Base-by-base conservation (phyloP, 306 rosid genomes). In the Quercus variabilis region DNA sequence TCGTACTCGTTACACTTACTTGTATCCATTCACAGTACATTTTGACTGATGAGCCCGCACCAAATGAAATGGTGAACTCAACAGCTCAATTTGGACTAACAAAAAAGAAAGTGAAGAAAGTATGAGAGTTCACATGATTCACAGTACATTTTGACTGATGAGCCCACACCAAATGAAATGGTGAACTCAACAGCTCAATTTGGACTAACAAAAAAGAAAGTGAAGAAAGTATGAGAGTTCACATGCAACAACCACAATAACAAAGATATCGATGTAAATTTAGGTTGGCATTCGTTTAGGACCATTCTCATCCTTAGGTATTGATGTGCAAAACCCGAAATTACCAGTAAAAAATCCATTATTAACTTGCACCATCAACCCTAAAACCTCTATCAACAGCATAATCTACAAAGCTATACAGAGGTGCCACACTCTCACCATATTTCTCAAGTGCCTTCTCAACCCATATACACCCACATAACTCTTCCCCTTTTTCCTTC, bases 401-500 rank as follows among this genome's bases (percentile, higher is more conserved):
- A 90, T 90, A 93, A 83, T 95, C 97, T 74, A 95, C 93, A 81
- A 95, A 93, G 89, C 98, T 89, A 81, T 89, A 90, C 25, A 95
- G 95, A 64, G 99, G 99, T 43, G 83, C 60, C 25, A 88, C 93
- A 68, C 84, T 80, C 60, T 91, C 91, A 25, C 96, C 93, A 75
- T 90, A 89, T 81, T 93, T 90, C 77, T 91, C 94, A 74, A 65
- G 69, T 65, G 99, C 96, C 83, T 88, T 92, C 78, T 92, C 96
- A 38, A 95, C 33, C 99, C 98, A 79, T 86, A 92, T 25, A 89
- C 60, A 41, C 71, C 86, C 63, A 85, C 92, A 74, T 92, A 95
- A 82, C 88, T 92, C 90, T 90, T 89, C 52, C 92, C 92, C 21
- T 77, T 85, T 65, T 78, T 86, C 82, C 81, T 81, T 31, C 67